These are phyloP conservation scores for Nigrospora osmanthi DNA, from an alignment of 2,329 filamentous ascomycete species.

Conservation along the genomic window DNA sequence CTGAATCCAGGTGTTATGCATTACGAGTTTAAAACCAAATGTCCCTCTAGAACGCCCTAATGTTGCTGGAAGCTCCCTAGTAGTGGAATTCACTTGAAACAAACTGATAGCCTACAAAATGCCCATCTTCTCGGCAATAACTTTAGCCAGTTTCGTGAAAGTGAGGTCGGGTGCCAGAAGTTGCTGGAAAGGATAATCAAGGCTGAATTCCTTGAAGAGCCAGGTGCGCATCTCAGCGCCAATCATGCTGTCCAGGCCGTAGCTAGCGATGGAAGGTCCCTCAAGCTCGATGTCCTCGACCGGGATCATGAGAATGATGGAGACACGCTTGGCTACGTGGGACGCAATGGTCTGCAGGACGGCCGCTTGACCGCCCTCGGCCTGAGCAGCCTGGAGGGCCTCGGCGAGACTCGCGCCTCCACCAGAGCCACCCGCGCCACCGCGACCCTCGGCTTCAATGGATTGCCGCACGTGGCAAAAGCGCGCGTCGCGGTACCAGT, in stretches of 20 bases:
- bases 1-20: too few species aligned
- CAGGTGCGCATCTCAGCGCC: conserved; percentile 26
- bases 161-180: conserved; percentile 23
- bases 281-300: conserved; percentile 11
- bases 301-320: conserved; percentile 14
- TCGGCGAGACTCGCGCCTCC: conserved; percentile 6
- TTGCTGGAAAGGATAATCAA: conserved; percentile 30
- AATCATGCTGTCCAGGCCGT: conserved; percentile 28
- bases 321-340: conserved; percentile 11
- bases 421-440: neutral
- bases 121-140: conserved; percentile 6
- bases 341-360: conserved; percentile 5
- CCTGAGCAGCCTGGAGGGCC: conserved; percentile 6
- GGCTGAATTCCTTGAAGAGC: conserved; percentile 25
- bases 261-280: conserved; percentile 16
- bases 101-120: neutral
- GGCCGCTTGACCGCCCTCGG: neutral
- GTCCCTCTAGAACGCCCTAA: too few species aligned
- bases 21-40: too few species aligned
- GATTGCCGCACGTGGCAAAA: conserved; percentile 12
- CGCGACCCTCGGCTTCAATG: conserved; percentile 5
- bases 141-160: conserved; percentile 6
- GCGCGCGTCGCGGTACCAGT: conserved; percentile 18
- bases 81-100: too few species aligned
- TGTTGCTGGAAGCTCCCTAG: too few species aligned